Evolutionary conservation across 345 rosid genomes (phyloP), one percentile per base, ranked within the genome.

Genomic region (Hibiscus trionum): DNA sequence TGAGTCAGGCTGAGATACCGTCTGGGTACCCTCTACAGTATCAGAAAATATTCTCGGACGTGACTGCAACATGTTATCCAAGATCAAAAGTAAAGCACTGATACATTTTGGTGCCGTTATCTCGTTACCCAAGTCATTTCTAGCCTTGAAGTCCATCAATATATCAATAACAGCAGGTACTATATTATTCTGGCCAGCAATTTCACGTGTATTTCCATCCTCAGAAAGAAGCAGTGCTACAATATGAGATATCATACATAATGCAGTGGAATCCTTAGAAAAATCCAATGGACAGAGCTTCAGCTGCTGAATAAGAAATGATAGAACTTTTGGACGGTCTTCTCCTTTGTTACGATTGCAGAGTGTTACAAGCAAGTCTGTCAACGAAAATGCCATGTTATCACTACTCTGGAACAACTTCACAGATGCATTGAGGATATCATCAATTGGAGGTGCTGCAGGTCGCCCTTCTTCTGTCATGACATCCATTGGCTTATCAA

Each of bases 291-390:
- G 84, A 58, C 90, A 87, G 27, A 86, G 89, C 84, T 88, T 94
- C 78, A 94, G 84, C 78, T 94, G 96, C 82, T 90, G 91, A 80
- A 86, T 84, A 81, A 94, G 97, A 86, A 84, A 86, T 26, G 85
- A 82, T 70, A 84, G 82, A 35, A 94, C 93, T 83, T 77, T 89
- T 5, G 87, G 80, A 70, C 97, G 90, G 60, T 90, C 98, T 80
- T 86, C 95, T 75, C 98, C 96, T 83, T 90, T 91, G 80, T 86
- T 91, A 63, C 95, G 88, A 78, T 83, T 86, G 88, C 97, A 90
- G 29, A 94, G 90, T 17, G 97, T 87, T 82, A 86, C 88, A 62
- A 91, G 87, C 84, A 94, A 86, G 83, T 94, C 98, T 16, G 91
- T 80, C 82, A 94, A 80, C 12, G 96, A 82, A 86, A 91, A 94